Conservation (phyloP, 1,139 yeast species). For the Yamadazyma friedrichii region DNA sequence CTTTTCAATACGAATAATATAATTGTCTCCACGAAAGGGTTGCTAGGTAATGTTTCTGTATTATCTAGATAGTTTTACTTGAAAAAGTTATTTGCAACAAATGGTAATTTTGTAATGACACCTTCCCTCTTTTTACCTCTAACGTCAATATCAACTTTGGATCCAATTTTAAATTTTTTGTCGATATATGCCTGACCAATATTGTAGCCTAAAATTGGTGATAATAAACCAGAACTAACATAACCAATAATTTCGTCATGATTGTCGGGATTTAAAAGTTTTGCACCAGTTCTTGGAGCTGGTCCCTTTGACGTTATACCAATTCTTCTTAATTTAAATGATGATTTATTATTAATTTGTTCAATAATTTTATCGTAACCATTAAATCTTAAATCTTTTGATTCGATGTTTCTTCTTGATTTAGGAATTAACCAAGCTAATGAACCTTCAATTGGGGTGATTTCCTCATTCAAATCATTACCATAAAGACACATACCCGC, state of each 20-base stretch:
- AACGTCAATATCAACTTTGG: slow-evolving; percentile 71
- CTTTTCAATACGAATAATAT: too few relatives aligned
- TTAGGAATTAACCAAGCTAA: slow-evolving; percentile 89
- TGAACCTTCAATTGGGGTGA: slow-evolving; percentile 86
- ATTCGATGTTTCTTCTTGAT: slow-evolving; percentile 54
- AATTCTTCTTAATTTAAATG: slow-evolving; percentile 64
- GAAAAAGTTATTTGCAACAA: slow-evolving; percentile 72
- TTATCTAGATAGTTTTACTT: slow-evolving; percentile 17
- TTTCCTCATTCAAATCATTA: slow-evolving; percentile 77
- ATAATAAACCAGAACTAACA: slow-evolving; percentile 87
- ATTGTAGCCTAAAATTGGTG: slow-evolving; percentile 84
- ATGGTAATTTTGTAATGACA: slow-evolving; percentile 75
- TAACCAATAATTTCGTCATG: slow-evolving; percentile 57
- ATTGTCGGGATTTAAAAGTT: slow-evolving; percentile 55
- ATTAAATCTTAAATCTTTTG: slow-evolving; percentile 56
- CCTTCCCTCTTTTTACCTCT: slow-evolving; percentile 84
- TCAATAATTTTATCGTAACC: slow-evolving; percentile 70
- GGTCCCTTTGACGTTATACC: slow-evolving; percentile 80
- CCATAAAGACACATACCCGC: slow-evolving; percentile 99
- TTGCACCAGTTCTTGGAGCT: slow-evolving; percentile 86
- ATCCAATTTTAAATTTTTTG: slow-evolving; percentile 74
- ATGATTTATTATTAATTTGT: slow-evolving; percentile 66
- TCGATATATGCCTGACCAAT: slow-evolving; percentile 90
- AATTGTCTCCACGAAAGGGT: too few relatives aligned
- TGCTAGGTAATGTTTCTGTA: too few relatives aligned